These are phyloP conservation scores for Fusarium acutatum DNA, from an alignment of 2,329 filamentous ascomycete genomes.

Conservation along the genomic window DNA sequence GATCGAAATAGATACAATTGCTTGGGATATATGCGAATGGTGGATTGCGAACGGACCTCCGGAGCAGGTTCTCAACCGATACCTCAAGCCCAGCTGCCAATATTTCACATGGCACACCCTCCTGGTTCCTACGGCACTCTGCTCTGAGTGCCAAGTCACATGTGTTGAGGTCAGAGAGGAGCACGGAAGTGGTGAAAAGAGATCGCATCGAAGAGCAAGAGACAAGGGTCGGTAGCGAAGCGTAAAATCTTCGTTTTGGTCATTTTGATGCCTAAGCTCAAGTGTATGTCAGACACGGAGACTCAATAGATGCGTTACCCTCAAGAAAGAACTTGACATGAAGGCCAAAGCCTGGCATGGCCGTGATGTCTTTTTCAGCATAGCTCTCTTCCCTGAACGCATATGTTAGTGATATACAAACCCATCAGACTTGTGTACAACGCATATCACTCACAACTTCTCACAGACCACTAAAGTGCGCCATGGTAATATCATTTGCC, in stretches of 20 bases:
- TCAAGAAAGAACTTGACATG: background rate
- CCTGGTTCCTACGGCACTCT: slow-evolving; percentile 20
- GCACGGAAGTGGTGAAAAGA: background rate
- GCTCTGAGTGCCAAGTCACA: slow-evolving; percentile 21
- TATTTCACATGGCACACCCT: slow-evolving; percentile 36
- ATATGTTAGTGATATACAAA: background rate
- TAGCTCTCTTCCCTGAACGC: background rate
- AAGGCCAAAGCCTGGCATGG: background rate
- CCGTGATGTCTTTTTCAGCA: background rate
- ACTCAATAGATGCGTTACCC: background rate
- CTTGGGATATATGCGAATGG: slow-evolving; percentile 41
- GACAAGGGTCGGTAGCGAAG: background rate
- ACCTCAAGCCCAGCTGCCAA: slow-evolving; percentile 37
- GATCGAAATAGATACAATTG: slow-evolving; percentile 34
- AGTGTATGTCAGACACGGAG: background rate
- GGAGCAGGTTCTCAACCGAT: slow-evolving; percentile 41
- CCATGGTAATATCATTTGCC: background rate
- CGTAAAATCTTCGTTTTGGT: background rate
- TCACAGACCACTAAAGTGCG: background rate
- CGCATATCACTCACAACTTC: background rate
- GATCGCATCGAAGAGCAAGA: background rate
- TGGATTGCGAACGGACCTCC: slow-evolving; percentile 39
- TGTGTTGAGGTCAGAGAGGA: slow-evolving; percentile 12
- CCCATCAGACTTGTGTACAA: background rate
- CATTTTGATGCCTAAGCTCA: background rate